Evolutionary conservation across 225 moss, liverwort and hornwort genomes (phyloP), one percentile per base, ranked within the genome.

Genomic region (Pseudisothecium myosuroides): DNA sequence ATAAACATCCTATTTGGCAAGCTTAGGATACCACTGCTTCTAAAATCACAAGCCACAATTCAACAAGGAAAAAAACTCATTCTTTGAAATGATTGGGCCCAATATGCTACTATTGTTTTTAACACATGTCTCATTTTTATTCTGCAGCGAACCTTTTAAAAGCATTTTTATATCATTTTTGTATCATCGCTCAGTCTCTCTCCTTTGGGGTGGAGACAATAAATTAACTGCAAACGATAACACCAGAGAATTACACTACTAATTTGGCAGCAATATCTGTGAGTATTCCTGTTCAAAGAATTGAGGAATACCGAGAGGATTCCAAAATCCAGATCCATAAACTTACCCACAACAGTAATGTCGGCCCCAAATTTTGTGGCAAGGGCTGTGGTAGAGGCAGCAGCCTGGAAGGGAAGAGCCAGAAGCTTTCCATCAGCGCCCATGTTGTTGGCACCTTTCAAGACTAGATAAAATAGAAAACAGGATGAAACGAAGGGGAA

Each of bases 321-420:
- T 63, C 64, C 69, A 71, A 82, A 61, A 72, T 83, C 41, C 54
- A 62, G 65, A 85, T 62, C 41, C 64, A 89, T 76, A 78, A 52
- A 87, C 93, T 82, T 93, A 96, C 96, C 97, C 69, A 98, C 94
- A 69, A 98, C 95, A 76, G 98, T 98, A 87, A 98, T 96, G 87
- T 98, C 96, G 80, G 98, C 96, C 83, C 96, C 96, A 92, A 94
- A 95, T 91, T 95, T 96, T 68, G 91, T 96, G 72, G 98, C 98
- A 90, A 96, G 94, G 83, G 98, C 94, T 65, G 98, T 94, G 77
- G 96, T 95, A 73, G 94, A 93, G 94, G 96, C 96, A 77, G 96
- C 94, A 80, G 98, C 96, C 96, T 96, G 94, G 90, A 94, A 90
- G 84, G 89, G 85, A 91, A 89, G 84, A 92, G 90, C 90, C 89